Evolutionary conservation across 768 basidiomycete genomes (phyloP), one percentile per base, ranked within the genome.

Genomic region (Auriscalpium vulgare): DNA sequence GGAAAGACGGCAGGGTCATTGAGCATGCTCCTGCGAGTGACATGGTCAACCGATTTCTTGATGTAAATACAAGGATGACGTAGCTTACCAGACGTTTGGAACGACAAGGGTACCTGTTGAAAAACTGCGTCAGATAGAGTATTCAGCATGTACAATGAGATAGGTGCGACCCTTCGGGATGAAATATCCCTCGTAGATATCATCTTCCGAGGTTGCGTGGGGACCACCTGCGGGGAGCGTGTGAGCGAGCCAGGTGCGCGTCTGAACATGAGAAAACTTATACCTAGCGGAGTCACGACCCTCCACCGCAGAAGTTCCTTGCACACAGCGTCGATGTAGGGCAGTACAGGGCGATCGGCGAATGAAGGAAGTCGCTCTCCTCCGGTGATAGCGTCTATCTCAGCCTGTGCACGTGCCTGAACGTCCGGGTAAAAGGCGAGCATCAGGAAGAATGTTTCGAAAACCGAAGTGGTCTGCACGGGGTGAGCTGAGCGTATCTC

Each of bases 341-440:
- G 81, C 49, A 87, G 65, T 2, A 65, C 70, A 2, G 67, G 55
- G 8, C 80, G 72, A 61, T 87, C 85, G 23, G 67, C 71, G 55
- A 82, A 76, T 0, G 68, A 71, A 1, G 87, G 87, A 16, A 86
- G 69, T 7, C 84, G 71, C 45, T 77, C 74, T 44, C 62, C 58
- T 13, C 80, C 80, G 14, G 81, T 69, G 16, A 85, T 76, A 0
- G 62, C 56, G 60, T 88, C 87, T 17, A 88, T 73, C 55, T 88
- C 85, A n/a, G 73, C 70, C 60, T 85, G 84, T 0, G 83, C 85
- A 47, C 77, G 79, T 47, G 62, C 72, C 48, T 56, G 55, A 3
- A 61, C 59, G 8, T 59, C 54, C 23, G 62, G 62, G 21, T 62
- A 45, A 17, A 43, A 37, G 17, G 58, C 53, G 44, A 66, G 59